Percentiles rank a stretch among this genome's conserved stretches.
Conservation (phyloP, 345 rosid genomes). For the Salix brachista region DNA sequence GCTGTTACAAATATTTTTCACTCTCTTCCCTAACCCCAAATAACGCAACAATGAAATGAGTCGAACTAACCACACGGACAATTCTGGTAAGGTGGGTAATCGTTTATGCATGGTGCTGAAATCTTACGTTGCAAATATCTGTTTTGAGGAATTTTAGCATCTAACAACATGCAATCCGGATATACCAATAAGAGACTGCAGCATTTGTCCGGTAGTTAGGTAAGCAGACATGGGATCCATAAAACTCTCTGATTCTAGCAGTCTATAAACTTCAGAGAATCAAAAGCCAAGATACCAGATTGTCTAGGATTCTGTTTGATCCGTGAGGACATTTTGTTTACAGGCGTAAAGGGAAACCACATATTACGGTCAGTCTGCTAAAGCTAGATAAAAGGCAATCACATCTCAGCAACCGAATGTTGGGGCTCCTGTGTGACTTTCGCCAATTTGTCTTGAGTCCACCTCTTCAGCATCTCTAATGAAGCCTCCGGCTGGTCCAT, state of each 20-base stretch:
- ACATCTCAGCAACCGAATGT: constrained; percentile 63
- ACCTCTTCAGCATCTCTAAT: constrained; percentile 76
- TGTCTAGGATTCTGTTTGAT: not conserved
- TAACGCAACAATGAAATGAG: not conserved
- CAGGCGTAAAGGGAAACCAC: constrained; percentile 2
- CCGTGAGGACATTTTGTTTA: constrained; percentile 8
- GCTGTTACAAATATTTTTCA: not conserved
- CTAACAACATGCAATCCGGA: no score
- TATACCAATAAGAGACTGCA: no score
- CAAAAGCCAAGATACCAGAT: not conserved
- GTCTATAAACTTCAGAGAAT: not conserved
- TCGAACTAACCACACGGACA: not conserved
- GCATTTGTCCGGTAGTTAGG: no score
- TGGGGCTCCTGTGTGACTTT: constrained; percentile 19
- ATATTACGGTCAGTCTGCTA: not conserved
- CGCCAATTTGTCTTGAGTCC: constrained; percentile 57
- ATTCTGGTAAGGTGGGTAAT: no score
- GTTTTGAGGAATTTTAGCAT: no score
- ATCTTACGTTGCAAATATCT: no score
- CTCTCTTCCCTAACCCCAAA: no score
- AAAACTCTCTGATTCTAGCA: not conserved
- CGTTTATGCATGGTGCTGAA: no score
- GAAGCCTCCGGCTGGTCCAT: constrained; percentile 97
- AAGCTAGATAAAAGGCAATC: constrained; percentile 22
- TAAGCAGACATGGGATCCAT: not conserved